Evolutionary conservation across 768 basidiomycete species (phyloP).

Genomic region (Naganishia vaughanmartiniae): DNA sequence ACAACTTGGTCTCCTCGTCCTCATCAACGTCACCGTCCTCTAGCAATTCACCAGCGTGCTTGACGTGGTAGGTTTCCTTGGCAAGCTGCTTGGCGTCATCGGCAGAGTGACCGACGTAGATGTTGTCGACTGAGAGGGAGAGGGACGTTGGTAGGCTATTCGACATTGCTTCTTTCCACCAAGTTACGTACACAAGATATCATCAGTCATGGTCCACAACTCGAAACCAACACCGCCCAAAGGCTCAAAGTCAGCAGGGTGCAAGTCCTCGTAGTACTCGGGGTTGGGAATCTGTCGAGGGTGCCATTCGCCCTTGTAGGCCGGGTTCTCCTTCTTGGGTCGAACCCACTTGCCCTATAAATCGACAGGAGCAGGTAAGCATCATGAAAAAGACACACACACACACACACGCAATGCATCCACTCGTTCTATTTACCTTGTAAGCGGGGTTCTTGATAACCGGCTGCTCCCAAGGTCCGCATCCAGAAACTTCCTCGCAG

Average conservation of each 20-base stretch:
- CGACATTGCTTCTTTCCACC: not conserved
- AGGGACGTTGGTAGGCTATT: not conserved
- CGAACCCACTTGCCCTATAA: slow-evolving; percentile 88
- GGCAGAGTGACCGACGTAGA: slow-evolving; percentile 87
- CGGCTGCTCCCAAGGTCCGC: slow-evolving; percentile 91
- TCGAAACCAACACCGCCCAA: slow-evolving; percentile 97
- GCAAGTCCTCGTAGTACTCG: slow-evolving; percentile 79
- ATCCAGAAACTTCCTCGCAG: slow-evolving; percentile 84
- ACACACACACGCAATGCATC: no score
- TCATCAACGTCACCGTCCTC: slow-evolving; percentile 57
- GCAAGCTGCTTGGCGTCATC: slow-evolving; percentile 81
- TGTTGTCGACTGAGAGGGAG: slow-evolving; percentile 50
- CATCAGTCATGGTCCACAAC: slow-evolving; percentile 94
- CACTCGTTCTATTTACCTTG: slow-evolving; percentile 57
- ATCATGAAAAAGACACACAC: not conserved
- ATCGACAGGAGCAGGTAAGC: not conserved
- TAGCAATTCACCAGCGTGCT: slow-evolving; percentile 75
- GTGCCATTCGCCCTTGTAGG: slow-evolving; percentile 91
- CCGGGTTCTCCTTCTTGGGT: slow-evolving; percentile 93
- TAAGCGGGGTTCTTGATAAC: slow-evolving; percentile 86
- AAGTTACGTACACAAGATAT: slow-evolving; percentile 46
- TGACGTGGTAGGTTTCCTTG: slow-evolving; percentile 83
- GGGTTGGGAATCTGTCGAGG: slow-evolving; percentile 90
- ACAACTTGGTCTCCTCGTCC: slow-evolving; percentile 60
- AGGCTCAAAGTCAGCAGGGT: slow-evolving; percentile 77